Base-by-base conservation (phyloP, 345 rosid genomes). In the Draba incana region DNA sequence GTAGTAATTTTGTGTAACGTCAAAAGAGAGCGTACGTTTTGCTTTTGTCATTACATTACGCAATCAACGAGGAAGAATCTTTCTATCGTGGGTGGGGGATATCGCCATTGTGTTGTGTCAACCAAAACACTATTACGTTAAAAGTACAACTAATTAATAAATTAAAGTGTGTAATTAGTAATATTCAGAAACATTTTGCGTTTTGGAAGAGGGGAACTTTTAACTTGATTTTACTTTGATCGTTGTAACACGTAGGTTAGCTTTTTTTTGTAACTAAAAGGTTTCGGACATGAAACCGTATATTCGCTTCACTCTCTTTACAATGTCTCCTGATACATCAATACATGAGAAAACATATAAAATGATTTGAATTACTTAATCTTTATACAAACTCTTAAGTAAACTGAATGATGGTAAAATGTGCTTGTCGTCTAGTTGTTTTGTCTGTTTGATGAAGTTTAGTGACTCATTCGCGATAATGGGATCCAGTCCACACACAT, bases 41-140 rank as follows among this genome's bases (percentile, higher is more conserved):
- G 64, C 64, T 55, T 56, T 72, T 72, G 76, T 72, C 76, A 46
- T 10, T 64, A 41, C 70, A 57, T 64, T 3, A 72, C 76, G 47
- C 70, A 64, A 64, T 20, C 46, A 64, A 72, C 70, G 58, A 72
- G 58, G 70, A 64, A 6, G 70, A 64, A 72, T 72, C 70, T 64
- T 23, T 57, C 24, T 15, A 35, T 56, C 52, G 70, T 71, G 76
- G 43, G 64, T 47, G 39, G 8, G 66, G 67, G 46, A 55, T 63
- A 43, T 62, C 20, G 31, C 62, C 48, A 62, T 11, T 48, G 9
- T 23, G 48, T 44, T 54, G 37, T 62, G 62, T 63, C 41, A 14
- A 35, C 55, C 20, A 68, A 49, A 31, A 5, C 23, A 55, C 44
- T 30, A 56, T 35, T 44, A 56, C 47, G 64, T 45, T 46, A 42